Percentiles rank a stretch among this genome's conserved stretches.
Conservation (phyloP, 73 alveolate genomes). For the Blepharisma japonicum region DNA sequence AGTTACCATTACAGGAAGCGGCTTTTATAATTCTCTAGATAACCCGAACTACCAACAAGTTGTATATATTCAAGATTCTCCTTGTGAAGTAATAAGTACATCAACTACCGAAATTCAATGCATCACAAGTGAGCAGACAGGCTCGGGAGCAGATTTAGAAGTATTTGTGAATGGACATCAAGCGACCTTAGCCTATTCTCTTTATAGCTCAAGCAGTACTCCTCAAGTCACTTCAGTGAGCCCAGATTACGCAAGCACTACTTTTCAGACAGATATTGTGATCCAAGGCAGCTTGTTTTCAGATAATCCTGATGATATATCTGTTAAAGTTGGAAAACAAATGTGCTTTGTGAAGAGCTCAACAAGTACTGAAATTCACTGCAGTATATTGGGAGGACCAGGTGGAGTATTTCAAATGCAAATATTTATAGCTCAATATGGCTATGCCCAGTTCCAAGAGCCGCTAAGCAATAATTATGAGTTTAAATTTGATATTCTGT, state of each 20-base stretch:
- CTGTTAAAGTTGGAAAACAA: not conserved
- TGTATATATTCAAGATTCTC: too few relatives aligned
- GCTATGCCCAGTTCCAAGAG: not conserved
- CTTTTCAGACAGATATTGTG: not conserved
- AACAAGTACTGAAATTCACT: not conserved
- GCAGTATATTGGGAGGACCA: slow-evolving; percentile 6
- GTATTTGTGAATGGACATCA: not conserved
- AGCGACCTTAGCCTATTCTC: not conserved
- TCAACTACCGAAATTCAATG: too few relatives aligned
- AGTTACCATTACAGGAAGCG: slow-evolving; percentile 51
- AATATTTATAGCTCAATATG: not conserved
- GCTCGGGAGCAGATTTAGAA: not conserved
- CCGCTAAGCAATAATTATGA: not conserved
- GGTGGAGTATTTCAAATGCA: not conserved
- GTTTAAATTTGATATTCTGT: not conserved
- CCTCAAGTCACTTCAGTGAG: not conserved
- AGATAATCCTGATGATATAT: not conserved
- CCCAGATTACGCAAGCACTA: slow-evolving; percentile 1
- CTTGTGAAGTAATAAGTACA: too few relatives aligned
- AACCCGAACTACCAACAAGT: too few relatives aligned
- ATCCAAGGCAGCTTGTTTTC: not conserved
- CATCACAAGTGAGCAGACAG: too few relatives aligned
- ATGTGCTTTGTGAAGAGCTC: not conserved
- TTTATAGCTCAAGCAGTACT: not conserved
- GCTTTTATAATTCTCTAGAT: slow-evolving; percentile 9